Conservation (phyloP, 768 basidiomycete genomes). For the Lactarius tabidus region DNA sequence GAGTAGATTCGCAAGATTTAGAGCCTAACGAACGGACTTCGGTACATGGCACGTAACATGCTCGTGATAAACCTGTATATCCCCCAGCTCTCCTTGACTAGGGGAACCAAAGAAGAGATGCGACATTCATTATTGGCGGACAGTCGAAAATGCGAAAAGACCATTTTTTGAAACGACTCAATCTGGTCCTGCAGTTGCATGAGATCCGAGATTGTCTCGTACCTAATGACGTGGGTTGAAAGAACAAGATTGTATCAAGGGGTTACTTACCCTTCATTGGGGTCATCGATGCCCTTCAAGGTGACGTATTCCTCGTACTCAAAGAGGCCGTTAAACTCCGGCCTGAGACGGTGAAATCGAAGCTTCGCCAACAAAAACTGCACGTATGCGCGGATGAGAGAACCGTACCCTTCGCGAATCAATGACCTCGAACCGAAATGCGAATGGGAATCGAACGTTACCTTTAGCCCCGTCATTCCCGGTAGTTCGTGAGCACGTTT, state of each 20-base stretch:
- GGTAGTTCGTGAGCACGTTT: slow-evolving; percentile 91
- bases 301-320: slow-evolving; percentile 99
- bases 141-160: slow-evolving; percentile 90
- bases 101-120: slow-evolving; percentile 90
- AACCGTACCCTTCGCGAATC: slow-evolving; percentile 68
- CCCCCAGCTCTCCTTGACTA: slow-evolving; percentile 99
- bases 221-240: slow-evolving; percentile 39
- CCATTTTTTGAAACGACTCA: slow-evolving; percentile 96
- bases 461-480: slow-evolving; percentile 76
- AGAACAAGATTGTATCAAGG: neutral
- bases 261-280: slow-evolving; percentile 87
- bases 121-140: slow-evolving; percentile 96
- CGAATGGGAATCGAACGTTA: slow-evolving; percentile 30
- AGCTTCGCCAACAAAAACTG: slow-evolving; percentile 94
- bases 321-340: slow-evolving; percentile 97
- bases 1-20: neutral
- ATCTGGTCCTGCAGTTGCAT: slow-evolving; percentile 99
- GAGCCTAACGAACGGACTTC: slow-evolving; percentile 51
- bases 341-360: slow-evolving; percentile 90
- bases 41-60: slow-evolving; percentile 96
- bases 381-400: slow-evolving; percentile 93
- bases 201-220: slow-evolving; percentile 95
- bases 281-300: slow-evolving; percentile 95
- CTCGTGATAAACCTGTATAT: slow-evolving; percentile 99
- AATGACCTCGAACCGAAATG: neutral